Evolutionary conservation across 2,329 filamentous ascomycete species (phyloP), one percentile per base, ranked within the genome.

Genomic region (Dothidotthia symphoricarpi): DNA sequence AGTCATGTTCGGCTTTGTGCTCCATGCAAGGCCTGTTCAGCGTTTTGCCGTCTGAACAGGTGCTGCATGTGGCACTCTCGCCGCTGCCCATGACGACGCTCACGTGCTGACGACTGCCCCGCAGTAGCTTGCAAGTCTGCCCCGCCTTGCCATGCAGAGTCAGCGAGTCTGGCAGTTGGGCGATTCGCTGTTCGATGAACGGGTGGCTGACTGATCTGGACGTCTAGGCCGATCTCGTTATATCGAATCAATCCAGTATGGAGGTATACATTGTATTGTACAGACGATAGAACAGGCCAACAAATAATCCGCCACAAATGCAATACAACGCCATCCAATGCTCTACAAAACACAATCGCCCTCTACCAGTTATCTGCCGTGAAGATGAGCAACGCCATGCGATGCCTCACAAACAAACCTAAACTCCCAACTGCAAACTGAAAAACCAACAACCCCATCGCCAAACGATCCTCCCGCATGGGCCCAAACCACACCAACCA

Each of bases 401-500:
- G 81, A 72, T 98, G 93, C 52, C 93, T 76, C 36, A 89, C 80
- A 60, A 95, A 87, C 43, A 98, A 71, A 14, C 90, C 93, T 28
- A 88, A 70, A n/a, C 94, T 65, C 6, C 93, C 93, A 46, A 86
- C 78, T 4, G 76, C 67, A 12, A 80, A 72, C 73, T 98, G 93
- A 68, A 96, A 77, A n/a, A 71, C 70, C 30, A 93, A 78, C 44
- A 98, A 76, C 64, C 93, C 88, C 61, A 81, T 73, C 16, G 88
- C 87, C 36, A 98, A 75, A 30, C 80, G 77, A 68, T 95, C 86
- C 66, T 98, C 93, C 46, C 86, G 80, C 75, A 95, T 79, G 3
- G 93, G 90, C 0, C 93, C 93, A 64, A 90, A 84, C 87, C 89
- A 95, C 34, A 97, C 87, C 46, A 98, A 74, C 91, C 91, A 98